A percentile compares a stretch with the other conserved stretches of the same genome.
phyloP scores from a whole-genome alignment of 805 yeast genomes.

The Metschnikowia orientalis region DNA sequence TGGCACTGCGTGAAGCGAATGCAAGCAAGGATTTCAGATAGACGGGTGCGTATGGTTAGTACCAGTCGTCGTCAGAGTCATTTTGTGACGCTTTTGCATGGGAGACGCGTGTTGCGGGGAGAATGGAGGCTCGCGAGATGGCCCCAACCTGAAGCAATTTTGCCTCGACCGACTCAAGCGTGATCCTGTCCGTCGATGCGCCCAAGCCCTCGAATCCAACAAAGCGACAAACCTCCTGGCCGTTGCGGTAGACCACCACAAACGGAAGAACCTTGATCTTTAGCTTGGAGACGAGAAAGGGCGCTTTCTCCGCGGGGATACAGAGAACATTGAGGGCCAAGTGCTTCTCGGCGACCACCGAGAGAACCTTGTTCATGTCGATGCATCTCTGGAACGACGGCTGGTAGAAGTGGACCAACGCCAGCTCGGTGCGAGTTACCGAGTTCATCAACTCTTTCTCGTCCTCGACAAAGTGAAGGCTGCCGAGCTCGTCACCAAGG shows the following conservation, averaged over 20 bases:
- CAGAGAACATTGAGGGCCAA: slow-evolving; percentile 48
- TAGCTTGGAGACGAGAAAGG: slow-evolving; percentile 65
- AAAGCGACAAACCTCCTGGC: slow-evolving; percentile 54
- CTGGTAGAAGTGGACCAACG: slow-evolving; percentile 58
- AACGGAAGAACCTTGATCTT: slow-evolving; percentile 67
- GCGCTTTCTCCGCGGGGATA: slow-evolving; percentile 60
- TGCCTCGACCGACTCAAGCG: slow-evolving; percentile 45
- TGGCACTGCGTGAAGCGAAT: too few relatives aligned
- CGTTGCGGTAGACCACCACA: slow-evolving; percentile 56
- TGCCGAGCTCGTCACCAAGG: slow-evolving; percentile 35
- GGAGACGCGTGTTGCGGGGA: slow-evolving; percentile 19
- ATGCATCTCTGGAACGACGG: slow-evolving; percentile 58
- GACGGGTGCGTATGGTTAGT: too few relatives aligned
- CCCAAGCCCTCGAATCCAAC: slow-evolving; percentile 68
- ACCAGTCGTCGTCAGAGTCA: slow-evolving; percentile 27
- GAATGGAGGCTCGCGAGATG: slow-evolving; percentile 31
- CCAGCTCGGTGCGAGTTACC: slow-evolving; percentile 37
- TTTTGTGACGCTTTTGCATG: slow-evolving; percentile 21
- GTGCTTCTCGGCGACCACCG: slow-evolving; percentile 53
- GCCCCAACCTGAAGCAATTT: slow-evolving; percentile 21
- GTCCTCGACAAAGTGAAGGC: slow-evolving; percentile 28
- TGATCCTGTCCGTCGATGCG: slow-evolving; percentile 42
- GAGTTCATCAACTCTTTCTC: slow-evolving; percentile 57
- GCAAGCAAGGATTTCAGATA: too few relatives aligned
- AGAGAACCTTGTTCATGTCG: slow-evolving; percentile 47